Conservation (phyloP, 345 rosid species). For the Eutrema japonicum region DNA sequence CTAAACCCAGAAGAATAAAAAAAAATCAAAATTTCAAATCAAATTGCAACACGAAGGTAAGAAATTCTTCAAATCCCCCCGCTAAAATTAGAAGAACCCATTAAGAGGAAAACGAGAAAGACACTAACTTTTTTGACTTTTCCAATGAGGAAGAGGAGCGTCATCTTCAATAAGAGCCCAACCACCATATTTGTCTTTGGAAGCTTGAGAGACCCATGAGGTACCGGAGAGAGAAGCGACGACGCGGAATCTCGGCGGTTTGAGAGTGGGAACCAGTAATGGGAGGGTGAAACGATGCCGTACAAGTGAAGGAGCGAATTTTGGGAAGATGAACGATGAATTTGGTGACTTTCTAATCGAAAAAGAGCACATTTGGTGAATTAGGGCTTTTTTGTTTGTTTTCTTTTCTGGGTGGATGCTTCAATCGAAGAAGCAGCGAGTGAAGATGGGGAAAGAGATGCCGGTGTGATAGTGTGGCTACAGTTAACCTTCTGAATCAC, state of each 20-base stretch:
- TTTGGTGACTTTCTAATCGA: constrained; percentile 31
- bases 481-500: background rate
- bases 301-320: constrained; percentile 40
- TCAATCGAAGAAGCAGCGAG: constrained; percentile 15
- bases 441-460: constrained; percentile 28
- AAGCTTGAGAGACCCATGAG: constrained; percentile 61
- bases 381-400: constrained; percentile 26
- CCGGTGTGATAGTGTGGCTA: background rate
- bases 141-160: constrained; percentile 35
- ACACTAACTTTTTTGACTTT: constrained; percentile 51
- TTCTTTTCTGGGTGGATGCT: constrained; percentile 25
- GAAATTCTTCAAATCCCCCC: background rate
- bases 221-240: constrained; percentile 52
- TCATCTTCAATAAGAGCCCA: constrained; percentile 63
- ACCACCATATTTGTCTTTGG: constrained; percentile 51
- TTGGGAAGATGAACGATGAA: constrained; percentile 41
- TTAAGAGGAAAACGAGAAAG: background rate
- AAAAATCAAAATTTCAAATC: background rate
- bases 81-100: background rate
- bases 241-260: constrained; percentile 43
- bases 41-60: background rate
- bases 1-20: constrained; percentile 42
- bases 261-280: constrained; percentile 37
- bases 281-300: constrained; percentile 49
- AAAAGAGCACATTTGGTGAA: constrained; percentile 44